phyloP scores from a whole-genome alignment of 768 basidiomycete genomes.

The Suillus ampliporus region DNA sequence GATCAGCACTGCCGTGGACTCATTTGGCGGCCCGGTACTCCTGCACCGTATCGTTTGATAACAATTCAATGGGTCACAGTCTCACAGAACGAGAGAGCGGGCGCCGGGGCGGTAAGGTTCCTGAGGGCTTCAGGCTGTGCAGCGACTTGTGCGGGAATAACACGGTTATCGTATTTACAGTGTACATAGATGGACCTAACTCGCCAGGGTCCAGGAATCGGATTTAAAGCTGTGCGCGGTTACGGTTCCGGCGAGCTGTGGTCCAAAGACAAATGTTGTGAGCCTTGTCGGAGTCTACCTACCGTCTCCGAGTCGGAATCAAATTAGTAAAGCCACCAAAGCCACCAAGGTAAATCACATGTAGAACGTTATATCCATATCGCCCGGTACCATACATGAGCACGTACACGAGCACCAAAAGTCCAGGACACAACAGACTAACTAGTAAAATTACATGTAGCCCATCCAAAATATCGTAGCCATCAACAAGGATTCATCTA shows the following conservation, averaged over 20 bases:
- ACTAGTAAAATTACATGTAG: constrained; percentile 1
- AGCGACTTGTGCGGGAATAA: background rate
- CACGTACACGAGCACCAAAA: background rate
- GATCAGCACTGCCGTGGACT: background rate
- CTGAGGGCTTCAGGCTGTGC: background rate
- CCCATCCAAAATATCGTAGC: background rate
- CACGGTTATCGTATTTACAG: background rate
- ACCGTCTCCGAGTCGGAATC: no score
- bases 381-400: background rate
- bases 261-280: no score
- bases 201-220: no score
- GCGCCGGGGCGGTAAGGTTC: background rate
- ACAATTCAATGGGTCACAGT: no score
- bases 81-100: background rate
- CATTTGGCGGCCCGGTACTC: background rate
- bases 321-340: no score
- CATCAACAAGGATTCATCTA: background rate
- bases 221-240: no score
- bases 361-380: background rate
- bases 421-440: background rate
- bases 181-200: no score
- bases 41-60: background rate
- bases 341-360: no score
- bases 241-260: no score
- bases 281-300: no score